Evolutionary conservation across 306 rosid genomes (phyloP), one percentile per base, ranked within the genome.

Genomic region (Vigna unguiculata): DNA sequence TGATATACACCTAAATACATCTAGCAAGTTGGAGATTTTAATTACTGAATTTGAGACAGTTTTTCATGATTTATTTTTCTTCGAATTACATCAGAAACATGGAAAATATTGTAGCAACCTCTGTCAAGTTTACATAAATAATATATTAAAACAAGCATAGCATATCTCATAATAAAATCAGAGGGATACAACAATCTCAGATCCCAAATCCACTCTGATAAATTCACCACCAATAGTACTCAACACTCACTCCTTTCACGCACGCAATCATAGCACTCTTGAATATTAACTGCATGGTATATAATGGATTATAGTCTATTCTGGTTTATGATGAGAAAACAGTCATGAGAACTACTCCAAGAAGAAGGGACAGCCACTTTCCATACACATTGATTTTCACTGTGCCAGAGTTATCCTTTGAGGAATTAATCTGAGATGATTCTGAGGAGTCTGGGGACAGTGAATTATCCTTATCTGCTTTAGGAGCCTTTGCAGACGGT

Each of bases 391-490:
- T 60, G 45, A 75, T 72, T 3, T 64, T 82, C 66, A 22, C 52
- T 19, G 58, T 28, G 25, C 54, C 54, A 30, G 88, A 78, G 17
- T 34, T 77, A 13, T 30, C 57, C 1, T 20, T 47, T 0, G 30
- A 21, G 12, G 81, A 21, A 30, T 67, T 71, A 78, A 32, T 52
- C 49, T 83, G 69, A 0, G 68, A 61, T 3, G 68, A 34, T 7
- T 32, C 68, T 11, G 86, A 78, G 1, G 83, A 78, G 41, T 74
- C 77, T 0, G 83, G 24, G 0, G 86, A 78, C 2, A 41, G 11
- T 22, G 71, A 3, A 5, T 51, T 59, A 2, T 85, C 83, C 78
- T 79, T 85, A 46, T 85, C 83, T 14, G 87, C 12, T 82, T 88
- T 85, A 10, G 90, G 78, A 0, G 84, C 65, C 19, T 75, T 69